Conservation (phyloP, 2,329 filamentous ascomycete genomes). For the Nothopassalora personata region DNA sequence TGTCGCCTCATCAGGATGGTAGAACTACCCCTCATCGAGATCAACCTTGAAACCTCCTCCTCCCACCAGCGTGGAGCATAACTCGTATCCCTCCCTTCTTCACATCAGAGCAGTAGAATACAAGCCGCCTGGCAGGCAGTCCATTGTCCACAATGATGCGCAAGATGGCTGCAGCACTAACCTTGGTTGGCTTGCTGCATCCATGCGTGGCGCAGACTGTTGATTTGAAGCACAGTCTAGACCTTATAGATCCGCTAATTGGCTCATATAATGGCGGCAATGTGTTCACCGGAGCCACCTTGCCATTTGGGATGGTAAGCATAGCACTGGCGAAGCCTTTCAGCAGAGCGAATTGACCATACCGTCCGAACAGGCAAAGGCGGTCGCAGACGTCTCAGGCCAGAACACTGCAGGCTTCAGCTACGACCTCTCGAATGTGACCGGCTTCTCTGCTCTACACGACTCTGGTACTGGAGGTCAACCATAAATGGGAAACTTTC, state of each 20-base stretch:
- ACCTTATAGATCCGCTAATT: constrained; percentile 39
- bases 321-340: neutral
- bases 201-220: neutral
- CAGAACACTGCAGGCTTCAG: constrained; percentile 55
- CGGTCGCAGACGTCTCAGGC: constrained; percentile 42
- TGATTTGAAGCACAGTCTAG: constrained; percentile 10
- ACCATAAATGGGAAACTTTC: constrained; percentile 21
- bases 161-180: neutral
- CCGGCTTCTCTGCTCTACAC: constrained; percentile 45
- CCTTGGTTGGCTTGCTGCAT: neutral
- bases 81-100: neutral
- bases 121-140: neutral
- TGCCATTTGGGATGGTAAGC: constrained; percentile 39
- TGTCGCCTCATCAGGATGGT: neutral
- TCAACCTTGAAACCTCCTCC: neutral
- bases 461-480: constrained; percentile 46
- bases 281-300: constrained; percentile 37
- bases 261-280: constrained; percentile 38
- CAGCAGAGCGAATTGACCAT: neutral
- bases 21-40: neutral
- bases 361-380: constrained; percentile 33
- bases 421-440: constrained; percentile 40
- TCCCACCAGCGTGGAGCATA: neutral
- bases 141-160: neutral
- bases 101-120: neutral